Conservation (phyloP, 768 basidiomycete genomes). For the Boletales sp. region DNA sequence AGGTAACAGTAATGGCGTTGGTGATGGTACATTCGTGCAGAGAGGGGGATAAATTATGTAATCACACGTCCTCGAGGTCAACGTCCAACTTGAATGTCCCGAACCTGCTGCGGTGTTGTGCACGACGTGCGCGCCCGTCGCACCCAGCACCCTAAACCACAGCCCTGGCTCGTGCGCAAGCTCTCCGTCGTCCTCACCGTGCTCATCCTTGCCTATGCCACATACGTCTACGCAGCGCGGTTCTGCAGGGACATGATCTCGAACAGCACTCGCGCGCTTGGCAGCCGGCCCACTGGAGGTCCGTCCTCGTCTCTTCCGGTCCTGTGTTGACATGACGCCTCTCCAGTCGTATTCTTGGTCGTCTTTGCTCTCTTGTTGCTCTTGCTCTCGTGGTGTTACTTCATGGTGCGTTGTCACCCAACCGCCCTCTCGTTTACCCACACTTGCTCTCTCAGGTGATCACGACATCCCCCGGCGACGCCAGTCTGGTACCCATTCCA, state of each 20-base stretch:
- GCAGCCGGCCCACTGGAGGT: conserved; percentile 59
- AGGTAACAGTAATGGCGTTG: conserved; percentile 16
- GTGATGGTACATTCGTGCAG: no score
- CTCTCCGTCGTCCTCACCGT: conserved; percentile 56
- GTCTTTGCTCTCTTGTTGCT: conserved; percentile 60
- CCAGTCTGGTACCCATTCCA: conserved; percentile 52
- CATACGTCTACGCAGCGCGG: conserved; percentile 75
- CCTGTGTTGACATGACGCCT: conserved; percentile 3
- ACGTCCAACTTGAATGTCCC: conserved; percentile 13
- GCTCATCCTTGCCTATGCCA: conserved; percentile 61
- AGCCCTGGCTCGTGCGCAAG: conserved; percentile 76
- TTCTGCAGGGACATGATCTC: conserved; percentile 72
- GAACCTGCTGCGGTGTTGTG: conserved; percentile 50
- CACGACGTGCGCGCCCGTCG: conserved; percentile 44
- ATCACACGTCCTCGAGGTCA: conserved; percentile 10
- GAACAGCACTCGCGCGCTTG: conserved; percentile 39
- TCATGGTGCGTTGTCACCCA: conserved; percentile 46
- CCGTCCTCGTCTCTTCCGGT: conserved; percentile 34
- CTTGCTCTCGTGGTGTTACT: conserved; percentile 80
- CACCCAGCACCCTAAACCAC: conserved; percentile 42
- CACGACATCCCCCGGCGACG: conserved; percentile 65
- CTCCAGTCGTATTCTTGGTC: conserved; percentile 61
- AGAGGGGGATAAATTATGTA: conserved; percentile 18
- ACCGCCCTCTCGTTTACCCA: no score
- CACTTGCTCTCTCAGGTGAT: conserved; percentile 45